Conservation (phyloP, 352 stramenopile species). For the Pythium graminicola region DNA sequence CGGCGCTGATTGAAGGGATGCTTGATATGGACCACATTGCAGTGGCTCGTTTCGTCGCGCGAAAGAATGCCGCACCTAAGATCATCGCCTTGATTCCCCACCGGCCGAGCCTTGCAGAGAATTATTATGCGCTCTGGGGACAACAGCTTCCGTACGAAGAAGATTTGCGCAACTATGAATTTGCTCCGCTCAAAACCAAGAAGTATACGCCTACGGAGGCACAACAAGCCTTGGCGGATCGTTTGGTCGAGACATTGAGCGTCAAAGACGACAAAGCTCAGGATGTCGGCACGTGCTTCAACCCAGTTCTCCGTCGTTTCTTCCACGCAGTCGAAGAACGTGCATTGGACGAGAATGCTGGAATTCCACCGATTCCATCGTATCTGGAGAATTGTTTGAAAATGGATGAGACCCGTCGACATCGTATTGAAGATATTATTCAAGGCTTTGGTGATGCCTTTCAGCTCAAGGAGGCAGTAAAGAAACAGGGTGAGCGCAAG, state of each 20-base stretch:
- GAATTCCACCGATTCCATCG: conserved; percentile 39
- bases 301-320: conserved; percentile 65
- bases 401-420: conserved; percentile 42
- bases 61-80: conserved; percentile 74
- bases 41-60: conserved; percentile 67
- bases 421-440: conserved; percentile 51
- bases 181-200: conserved; percentile 50
- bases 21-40: conserved; percentile 49
- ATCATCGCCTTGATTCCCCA: conserved; percentile 69
- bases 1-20: conserved; percentile 63
- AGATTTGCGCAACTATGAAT: conserved; percentile 74
- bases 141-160: conserved; percentile 77
- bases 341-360: conserved; percentile 43
- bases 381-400: conserved; percentile 58
- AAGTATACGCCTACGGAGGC: conserved; percentile 42
- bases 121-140: conserved; percentile 67
- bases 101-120: conserved; percentile 28
- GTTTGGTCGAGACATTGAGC: conserved; percentile 67
- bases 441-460: conserved; percentile 68
- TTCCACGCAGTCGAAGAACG: conserved; percentile 56
- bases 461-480: conserved; percentile 67
- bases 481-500: conserved; percentile 54
- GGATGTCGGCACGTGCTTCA: conserved; percentile 57
- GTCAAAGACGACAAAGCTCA: conserved; percentile 55
- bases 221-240: conserved; percentile 59